Evolutionary conservation across 495 filamentous ascomycete species (phyloP).

Genomic region (Pyronema domesticum): DNA sequence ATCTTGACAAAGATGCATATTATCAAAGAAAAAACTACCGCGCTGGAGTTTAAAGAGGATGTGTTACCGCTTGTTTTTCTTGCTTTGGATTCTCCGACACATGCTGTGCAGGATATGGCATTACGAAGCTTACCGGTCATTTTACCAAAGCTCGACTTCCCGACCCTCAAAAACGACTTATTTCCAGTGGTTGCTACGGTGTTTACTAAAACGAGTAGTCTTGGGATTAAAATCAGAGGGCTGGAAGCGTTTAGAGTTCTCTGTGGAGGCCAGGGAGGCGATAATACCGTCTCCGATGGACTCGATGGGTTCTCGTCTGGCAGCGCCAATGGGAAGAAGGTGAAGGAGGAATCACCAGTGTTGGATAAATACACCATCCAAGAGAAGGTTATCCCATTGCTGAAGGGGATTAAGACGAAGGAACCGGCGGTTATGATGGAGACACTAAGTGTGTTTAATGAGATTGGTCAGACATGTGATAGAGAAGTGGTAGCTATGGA

Average conservation of each 20-base stretch:
- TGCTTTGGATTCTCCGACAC: slow-evolving; percentile 73
- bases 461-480: slow-evolving; percentile 68
- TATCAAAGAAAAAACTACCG: slow-evolving; percentile 61
- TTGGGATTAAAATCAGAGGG: slow-evolving; percentile 82
- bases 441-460: slow-evolving; percentile 60
- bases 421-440: slow-evolving; percentile 97
- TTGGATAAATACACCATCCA: slow-evolving; percentile 96
- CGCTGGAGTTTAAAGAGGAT: slow-evolving; percentile 89
- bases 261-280: slow-evolving; percentile 47
- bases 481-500: slow-evolving; percentile 89
- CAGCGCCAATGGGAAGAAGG: slow-evolving; percentile 29
- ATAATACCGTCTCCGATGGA: slow-evolving; percentile 39
- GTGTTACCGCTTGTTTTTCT: slow-evolving; percentile 68
- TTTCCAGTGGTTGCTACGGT: slow-evolving; percentile 79
- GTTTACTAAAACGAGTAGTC: slow-evolving; percentile 78
- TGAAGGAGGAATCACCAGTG: slow-evolving; percentile 47
- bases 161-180: slow-evolving; percentile 84
- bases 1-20: slow-evolving; percentile 62
- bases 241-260: slow-evolving; percentile 77
- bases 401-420: slow-evolving; percentile 90
- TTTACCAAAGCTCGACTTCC: slow-evolving; percentile 75
- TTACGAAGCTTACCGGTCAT: slow-evolving; percentile 55
- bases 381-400: slow-evolving; percentile 79
- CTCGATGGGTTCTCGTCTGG: slow-evolving; percentile 38
- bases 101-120: slow-evolving; percentile 68